phyloP scores from a whole-genome alignment of 1,284 basidiomycete genomes.

The Veloporphyrellus conicus region DNA sequence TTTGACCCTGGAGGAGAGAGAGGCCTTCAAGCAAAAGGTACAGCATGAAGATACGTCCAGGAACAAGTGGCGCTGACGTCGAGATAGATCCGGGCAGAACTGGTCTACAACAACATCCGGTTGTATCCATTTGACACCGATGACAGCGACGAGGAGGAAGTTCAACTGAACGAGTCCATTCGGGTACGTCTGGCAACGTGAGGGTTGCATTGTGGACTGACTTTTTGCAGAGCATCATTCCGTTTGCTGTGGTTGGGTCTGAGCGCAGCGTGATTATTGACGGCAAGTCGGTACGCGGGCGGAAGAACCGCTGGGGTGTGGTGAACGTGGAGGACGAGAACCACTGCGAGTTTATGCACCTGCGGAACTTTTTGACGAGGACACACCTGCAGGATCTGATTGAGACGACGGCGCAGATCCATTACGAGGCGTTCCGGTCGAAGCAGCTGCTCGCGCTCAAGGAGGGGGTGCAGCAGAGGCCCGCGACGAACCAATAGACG shows the following conservation, averaged over 20 bases:
- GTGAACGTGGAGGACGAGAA: slow-evolving; percentile 96
- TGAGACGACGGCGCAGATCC: slow-evolving; percentile 97
- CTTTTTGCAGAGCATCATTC: slow-evolving; percentile 73
- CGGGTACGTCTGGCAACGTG: slow-evolving; percentile 52
- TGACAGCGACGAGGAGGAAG: slow-evolving; percentile 90
- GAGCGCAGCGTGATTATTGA: slow-evolving; percentile 93
- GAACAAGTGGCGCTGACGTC: slow-evolving; percentile 4
- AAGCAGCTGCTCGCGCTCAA: slow-evolving; percentile 94
- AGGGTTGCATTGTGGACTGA: slow-evolving; percentile 3
- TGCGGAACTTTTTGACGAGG: slow-evolving; percentile 94
- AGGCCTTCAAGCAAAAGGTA: slow-evolving; percentile 89
- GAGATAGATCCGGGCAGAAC: slow-evolving; percentile 82
- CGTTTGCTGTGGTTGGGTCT: slow-evolving; percentile 95
- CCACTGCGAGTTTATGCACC: slow-evolving; percentile 97
- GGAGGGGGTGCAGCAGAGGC: slow-evolving; percentile 68
- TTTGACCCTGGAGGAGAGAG: slow-evolving; percentile 90
- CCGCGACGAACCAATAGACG: slow-evolving; percentile 32
- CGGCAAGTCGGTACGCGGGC: slow-evolving; percentile 90
- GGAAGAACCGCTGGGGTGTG: slow-evolving; percentile 97
- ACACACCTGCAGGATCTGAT: slow-evolving; percentile 98
- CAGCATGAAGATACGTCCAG: not conserved
- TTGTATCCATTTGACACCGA: slow-evolving; percentile 97
- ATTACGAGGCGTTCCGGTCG: slow-evolving; percentile 99
- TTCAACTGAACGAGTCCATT: slow-evolving; percentile 87
- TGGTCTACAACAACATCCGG: slow-evolving; percentile 90